These are phyloP conservation scores for Azolla pinnata DNA, from an alignment of 75 land plant genomes.

Conservation along the genomic window DNA sequence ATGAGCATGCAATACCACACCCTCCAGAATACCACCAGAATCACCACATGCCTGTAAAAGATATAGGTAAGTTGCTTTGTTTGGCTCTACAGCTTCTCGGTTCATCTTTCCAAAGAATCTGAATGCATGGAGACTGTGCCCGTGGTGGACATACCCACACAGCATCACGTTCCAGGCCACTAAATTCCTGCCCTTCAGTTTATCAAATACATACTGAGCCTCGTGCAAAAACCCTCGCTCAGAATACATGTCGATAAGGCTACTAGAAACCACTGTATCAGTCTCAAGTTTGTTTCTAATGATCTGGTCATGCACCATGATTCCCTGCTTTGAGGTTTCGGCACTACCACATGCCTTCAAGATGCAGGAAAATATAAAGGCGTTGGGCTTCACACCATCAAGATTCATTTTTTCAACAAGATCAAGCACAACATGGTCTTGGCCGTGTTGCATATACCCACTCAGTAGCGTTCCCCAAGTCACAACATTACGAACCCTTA, in stretches of 20 bases:
- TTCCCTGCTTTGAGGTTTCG: constrained; percentile 29
- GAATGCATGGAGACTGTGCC: constrained; percentile 24
- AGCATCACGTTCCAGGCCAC: constrained; percentile 53
- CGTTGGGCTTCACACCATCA: constrained; percentile 28
- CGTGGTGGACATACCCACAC: constrained; percentile 33
- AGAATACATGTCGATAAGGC: constrained; percentile 55
- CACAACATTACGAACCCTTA: constrained; percentile 27
- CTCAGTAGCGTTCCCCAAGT: constrained; percentile 49
- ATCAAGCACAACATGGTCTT: constrained; percentile 20
- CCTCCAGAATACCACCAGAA: constrained; percentile 35
- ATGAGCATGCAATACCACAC: neutral
- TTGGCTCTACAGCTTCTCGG: constrained; percentile 22
- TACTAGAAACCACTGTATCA: constrained; percentile 23
- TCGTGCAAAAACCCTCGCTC: constrained; percentile 46
- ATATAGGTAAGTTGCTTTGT: constrained; percentile 29
- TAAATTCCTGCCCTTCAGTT: constrained; percentile 23
- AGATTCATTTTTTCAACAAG: constrained; percentile 41
- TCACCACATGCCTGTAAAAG: constrained; percentile 43
- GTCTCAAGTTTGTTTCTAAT: constrained; percentile 21
- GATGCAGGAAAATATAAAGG: constrained; percentile 23
- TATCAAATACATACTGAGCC: constrained; percentile 38
- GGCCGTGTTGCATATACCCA: constrained; percentile 22
- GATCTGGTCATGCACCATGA: constrained; percentile 27
- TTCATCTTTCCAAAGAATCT: constrained; percentile 29
- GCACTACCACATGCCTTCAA: constrained; percentile 40